These are phyloP conservation scores for Paraphaeosphaeria sporulosa DNA, from an alignment of 2,329 filamentous ascomycete species.

Conservation along the genomic window DNA sequence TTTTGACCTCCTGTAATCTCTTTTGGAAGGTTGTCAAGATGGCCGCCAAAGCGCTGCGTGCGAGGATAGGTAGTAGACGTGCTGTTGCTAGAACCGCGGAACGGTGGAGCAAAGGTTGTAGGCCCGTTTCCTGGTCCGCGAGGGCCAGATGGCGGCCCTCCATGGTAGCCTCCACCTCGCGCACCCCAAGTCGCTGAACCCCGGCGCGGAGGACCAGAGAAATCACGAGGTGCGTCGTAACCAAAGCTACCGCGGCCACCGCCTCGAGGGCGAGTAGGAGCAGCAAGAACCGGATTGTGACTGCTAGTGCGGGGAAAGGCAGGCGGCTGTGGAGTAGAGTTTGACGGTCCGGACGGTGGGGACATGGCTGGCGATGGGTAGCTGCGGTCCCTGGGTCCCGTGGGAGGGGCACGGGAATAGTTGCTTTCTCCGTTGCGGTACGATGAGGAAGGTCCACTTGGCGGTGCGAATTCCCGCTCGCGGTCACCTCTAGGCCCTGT, in stretches of 20 bases:
- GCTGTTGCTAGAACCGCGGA: constrained; percentile 53
- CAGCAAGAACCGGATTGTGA: constrained; percentile 46
- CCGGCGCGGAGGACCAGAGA: constrained; percentile 42
- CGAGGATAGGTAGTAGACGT: constrained; percentile 57
- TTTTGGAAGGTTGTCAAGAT: constrained; percentile 54
- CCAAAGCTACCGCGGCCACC: constrained; percentile 52
- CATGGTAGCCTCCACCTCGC: constrained; percentile 39
- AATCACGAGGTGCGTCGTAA: constrained; percentile 47
- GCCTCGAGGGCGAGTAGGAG: constrained; percentile 50
- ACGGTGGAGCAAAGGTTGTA: constrained; percentile 44
- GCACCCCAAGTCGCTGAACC: constrained; percentile 44
- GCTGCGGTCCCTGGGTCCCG: constrained; percentile 47
- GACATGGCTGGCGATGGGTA: constrained; percentile 49
- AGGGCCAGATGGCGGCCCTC: constrained; percentile 46
- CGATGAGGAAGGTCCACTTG: constrained; percentile 45
- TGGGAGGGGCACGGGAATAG: constrained; percentile 48
- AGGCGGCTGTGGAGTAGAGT: constrained; percentile 37
- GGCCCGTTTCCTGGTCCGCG: constrained; percentile 38
- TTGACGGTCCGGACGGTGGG: constrained; percentile 49
- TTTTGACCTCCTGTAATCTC: constrained; percentile 55
- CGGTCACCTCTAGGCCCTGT: constrained; percentile 43
- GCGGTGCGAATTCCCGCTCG: constrained; percentile 48
- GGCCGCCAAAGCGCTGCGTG: constrained; percentile 54
- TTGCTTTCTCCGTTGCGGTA: constrained; percentile 47
- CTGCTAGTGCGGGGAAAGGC: constrained; percentile 39